A percentile compares a stretch with the other conserved stretches of the same genome.
Conservation (phyloP, 495 filamentous ascomycete species). For the Hyaloscypha variabilis region DNA sequence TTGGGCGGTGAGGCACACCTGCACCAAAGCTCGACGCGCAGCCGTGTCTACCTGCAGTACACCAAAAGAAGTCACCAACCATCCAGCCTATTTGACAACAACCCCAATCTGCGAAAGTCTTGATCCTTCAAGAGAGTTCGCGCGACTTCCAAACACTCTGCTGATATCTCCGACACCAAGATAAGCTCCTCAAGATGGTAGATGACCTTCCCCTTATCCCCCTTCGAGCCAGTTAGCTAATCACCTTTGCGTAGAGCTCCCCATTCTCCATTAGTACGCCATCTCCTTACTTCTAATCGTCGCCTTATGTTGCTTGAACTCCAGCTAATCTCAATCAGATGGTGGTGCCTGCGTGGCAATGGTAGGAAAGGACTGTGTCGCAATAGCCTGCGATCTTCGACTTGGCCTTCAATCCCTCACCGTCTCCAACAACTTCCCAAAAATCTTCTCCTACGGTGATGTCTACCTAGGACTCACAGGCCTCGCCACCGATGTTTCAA, state of each 20-base stretch:
- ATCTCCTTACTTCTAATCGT: slow-evolving; percentile 4
- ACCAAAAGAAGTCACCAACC: slow-evolving; percentile 10
- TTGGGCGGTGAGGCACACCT: slow-evolving; percentile 19
- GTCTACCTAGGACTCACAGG: slow-evolving; percentile 97
- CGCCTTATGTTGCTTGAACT: slow-evolving; percentile 17
- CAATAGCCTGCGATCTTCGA: slow-evolving; percentile 98
- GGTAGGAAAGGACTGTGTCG: slow-evolving; percentile 99
- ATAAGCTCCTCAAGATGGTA: slow-evolving; percentile 29
- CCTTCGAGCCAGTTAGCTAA: slow-evolving; percentile 22
- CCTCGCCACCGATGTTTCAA: slow-evolving; percentile 92
- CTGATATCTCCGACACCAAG: not conserved
- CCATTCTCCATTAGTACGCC: slow-evolving; percentile 88
- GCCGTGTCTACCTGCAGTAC: slow-evolving; percentile 32
- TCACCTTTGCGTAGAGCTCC: slow-evolving; percentile 42
- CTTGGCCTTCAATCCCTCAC: slow-evolving; percentile 96
- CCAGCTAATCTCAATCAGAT: slow-evolving; percentile 55
- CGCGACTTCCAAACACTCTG: not conserved
- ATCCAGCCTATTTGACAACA: slow-evolving; percentile 19
- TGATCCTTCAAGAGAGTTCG: slow-evolving; percentile 10
- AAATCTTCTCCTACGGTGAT: slow-evolving; percentile 97
- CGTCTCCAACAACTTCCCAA: slow-evolving; percentile 99
- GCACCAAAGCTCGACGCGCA: slow-evolving; percentile 30
- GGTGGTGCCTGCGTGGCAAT: slow-evolving; percentile 96
- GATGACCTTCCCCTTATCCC: not conserved
- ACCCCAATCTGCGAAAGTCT: slow-evolving; percentile 24